phyloP scores from a whole-genome alignment of 169 alveolate species.

The Miamiensis avidus region DNA sequence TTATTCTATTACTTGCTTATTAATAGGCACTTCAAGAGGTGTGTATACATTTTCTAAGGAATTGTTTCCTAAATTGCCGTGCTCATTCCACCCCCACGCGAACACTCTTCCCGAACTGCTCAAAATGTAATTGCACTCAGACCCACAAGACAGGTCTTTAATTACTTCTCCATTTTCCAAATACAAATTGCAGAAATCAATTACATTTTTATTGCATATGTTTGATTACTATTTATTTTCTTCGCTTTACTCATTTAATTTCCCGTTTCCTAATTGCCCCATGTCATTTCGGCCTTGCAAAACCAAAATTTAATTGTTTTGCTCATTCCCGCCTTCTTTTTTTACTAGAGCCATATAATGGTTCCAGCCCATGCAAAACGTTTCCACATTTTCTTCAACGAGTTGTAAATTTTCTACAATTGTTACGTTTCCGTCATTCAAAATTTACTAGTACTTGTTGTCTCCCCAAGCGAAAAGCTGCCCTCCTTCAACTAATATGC shows the following conservation, averaged over 20 bases:
- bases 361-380: background rate
- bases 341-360: background rate
- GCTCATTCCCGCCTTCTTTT: no score
- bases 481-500: background rate
- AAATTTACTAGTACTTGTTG: background rate
- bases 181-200: no score
- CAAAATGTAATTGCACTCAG: constrained; percentile 25
- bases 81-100: constrained; percentile 76
- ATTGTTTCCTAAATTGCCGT: constrained; percentile 64
- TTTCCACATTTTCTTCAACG: background rate
- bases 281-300: background rate
- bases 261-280: background rate
- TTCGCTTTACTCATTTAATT: no score
- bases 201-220: no score
- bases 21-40: background rate
- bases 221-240: background rate
- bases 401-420: no score
- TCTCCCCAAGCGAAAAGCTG: background rate
- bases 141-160: constrained; percentile 27
- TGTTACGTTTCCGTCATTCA: background rate
- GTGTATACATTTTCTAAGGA: constrained; percentile 31
- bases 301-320: background rate
- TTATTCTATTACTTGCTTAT: no score
- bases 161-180: background rate
- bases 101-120: constrained; percentile 5